Evolutionary conservation across 768 basidiomycete genomes (phyloP), one percentile per base, ranked within the genome.

Genomic region (Rhodotorula babjevae): DNA sequence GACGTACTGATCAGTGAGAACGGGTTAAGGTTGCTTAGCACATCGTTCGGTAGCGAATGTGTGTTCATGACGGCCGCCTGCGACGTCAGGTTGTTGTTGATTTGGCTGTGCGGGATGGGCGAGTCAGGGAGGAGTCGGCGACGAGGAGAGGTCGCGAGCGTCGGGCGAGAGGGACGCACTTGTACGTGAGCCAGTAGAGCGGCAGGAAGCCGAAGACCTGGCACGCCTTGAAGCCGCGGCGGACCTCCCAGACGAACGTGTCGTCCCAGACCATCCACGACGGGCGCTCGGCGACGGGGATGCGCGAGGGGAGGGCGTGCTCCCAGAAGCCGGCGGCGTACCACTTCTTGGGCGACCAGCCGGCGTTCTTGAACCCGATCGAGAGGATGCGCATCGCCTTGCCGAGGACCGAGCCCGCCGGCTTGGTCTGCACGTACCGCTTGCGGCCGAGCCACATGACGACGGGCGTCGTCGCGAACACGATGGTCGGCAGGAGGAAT

Each of bases 151-250:
- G 4, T n/a, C n/a, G n/a, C n/a, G n/a, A n/a, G n/a, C n/a, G n/a
- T n/a, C n/a, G n/a, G n/a, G 12, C n/a, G 36, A 46, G 44, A 46
- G 18, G 14, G 44, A 67, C 66, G 25, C 36, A 68, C 67, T 56
- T 61, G 60, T 61, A 46, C 19, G 46, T 62, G 31, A 62, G 58
- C 58, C 58, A 59, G 58, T 78, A 79, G 40, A 78, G 69, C 10
- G 78, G 78, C 67, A 73, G 68, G 71, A 78, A 77, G 18, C 74
- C 62, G 72, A 80, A 80, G 57, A 81, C 80, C 63, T 77, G 68
- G 73, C 80, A 81, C n/a, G 80, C 80, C 72, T 79, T 78, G 76
- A 81, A 69, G 21, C 79, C 79, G 64, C 79, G 72, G 40, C 72
- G 67, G 49, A 80, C 78, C 67, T 81, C 80, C 56, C 78, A 76